These are phyloP conservation scores for Tanacetum coccineum DNA, from an alignment of 129 eudicot species.

Conservation along the genomic window DNA sequence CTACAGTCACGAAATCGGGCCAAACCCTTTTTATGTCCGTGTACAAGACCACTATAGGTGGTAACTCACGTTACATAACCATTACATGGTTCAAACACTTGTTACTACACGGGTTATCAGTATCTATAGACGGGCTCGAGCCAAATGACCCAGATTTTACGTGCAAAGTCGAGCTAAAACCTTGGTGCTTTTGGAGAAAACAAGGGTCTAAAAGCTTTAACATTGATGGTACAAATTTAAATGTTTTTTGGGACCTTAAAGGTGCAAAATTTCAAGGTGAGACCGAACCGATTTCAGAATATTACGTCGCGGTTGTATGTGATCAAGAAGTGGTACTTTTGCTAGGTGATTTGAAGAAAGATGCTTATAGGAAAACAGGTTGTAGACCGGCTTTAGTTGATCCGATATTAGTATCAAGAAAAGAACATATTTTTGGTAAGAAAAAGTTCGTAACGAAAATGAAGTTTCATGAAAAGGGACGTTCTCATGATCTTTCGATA, in stretches of 20 bases:
- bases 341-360: slow-evolving; percentile 73
- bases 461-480: slow-evolving; percentile 76
- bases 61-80: slow-evolving; percentile 61
- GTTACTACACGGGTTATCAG: slow-evolving; percentile 76
- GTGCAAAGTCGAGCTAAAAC: slow-evolving; percentile 91
- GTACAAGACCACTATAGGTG: slow-evolving; percentile 60
- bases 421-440: slow-evolving; percentile 87
- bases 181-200: slow-evolving; percentile 92
- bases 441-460: slow-evolving; percentile 61
- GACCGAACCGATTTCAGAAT: slow-evolving; percentile 79
- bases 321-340: slow-evolving; percentile 77
- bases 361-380: slow-evolving; percentile 79
- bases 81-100: slow-evolving; percentile 92
- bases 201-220: slow-evolving; percentile 72
- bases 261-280: slow-evolving; percentile 77
- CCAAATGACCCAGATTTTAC: slow-evolving; percentile 44
- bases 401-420: slow-evolving; percentile 71
- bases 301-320: slow-evolving; percentile 80
- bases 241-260: slow-evolving; percentile 82
- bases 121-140: slow-evolving; percentile 50
- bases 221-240: slow-evolving; percentile 44
- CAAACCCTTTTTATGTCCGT: slow-evolving; percentile 75
- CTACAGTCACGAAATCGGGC: slow-evolving; percentile 61
- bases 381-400: slow-evolving; percentile 81
- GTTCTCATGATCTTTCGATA: slow-evolving; percentile 66